These are phyloP conservation scores for Malus fusca DNA, from an alignment of 306 rosid genomes.

Conservation along the genomic window DNA sequence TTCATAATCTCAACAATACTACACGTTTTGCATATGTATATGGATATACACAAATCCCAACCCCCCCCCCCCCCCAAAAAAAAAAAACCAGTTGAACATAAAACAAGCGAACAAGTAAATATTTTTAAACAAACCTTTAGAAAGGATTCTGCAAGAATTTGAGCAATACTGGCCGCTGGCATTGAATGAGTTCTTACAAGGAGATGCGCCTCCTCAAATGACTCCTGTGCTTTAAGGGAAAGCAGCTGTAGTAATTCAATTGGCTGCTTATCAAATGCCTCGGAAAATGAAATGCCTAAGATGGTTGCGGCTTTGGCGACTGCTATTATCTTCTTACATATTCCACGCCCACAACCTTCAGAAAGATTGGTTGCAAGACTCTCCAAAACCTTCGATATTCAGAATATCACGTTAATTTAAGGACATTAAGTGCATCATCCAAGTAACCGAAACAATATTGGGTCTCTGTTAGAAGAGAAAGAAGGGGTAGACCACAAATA, in stretches of 20 bases:
- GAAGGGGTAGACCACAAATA: not conserved
- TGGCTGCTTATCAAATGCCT: conserved; percentile 88
- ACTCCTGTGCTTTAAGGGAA: conserved; percentile 95
- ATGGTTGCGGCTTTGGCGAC: conserved; percentile 78
- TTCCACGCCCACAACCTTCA: conserved; percentile 85
- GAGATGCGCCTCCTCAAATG: conserved; percentile 86
- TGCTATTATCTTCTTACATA: conserved; percentile 80
- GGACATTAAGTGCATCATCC: conserved; percentile 4
- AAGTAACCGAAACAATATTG: conserved; percentile 1
- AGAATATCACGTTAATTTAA: conserved; percentile 11
- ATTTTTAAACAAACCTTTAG: conserved; percentile 51
- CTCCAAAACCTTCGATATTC: conserved; percentile 63
- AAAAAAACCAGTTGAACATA: not conserved
- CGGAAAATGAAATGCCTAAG: conserved; percentile 70
- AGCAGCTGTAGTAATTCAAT: conserved; percentile 89
- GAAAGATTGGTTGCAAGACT: conserved; percentile 52
- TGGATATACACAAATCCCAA: too few relatives aligned
- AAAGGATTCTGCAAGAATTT: conserved; percentile 95
- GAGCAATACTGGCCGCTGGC: conserved; percentile 90
- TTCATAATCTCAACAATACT: too few relatives aligned
- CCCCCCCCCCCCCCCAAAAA: too few relatives aligned
- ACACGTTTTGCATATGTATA: too few relatives aligned
- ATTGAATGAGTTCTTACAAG: conserved; percentile 82
- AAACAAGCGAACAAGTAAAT: not conserved
- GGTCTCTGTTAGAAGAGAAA: not conserved